Evolutionary conservation across 108 stramenopile genomes (phyloP).

Genomic region (Pseudonitzschia delicatissima): DNA sequence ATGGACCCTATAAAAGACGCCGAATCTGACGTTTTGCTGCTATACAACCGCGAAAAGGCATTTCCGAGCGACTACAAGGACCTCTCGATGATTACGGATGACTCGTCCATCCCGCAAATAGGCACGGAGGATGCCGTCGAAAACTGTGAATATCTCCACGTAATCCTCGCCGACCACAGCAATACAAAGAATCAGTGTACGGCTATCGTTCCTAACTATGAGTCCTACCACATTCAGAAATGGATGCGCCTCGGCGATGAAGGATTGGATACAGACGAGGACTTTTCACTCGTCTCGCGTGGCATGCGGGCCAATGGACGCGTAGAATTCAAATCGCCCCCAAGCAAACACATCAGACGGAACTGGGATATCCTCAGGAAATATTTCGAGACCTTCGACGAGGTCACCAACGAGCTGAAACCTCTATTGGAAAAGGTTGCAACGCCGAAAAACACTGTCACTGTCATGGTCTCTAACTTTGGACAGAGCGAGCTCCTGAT

Average conservation of each 20-base stretch:
- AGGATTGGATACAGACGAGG: conserved; percentile 23
- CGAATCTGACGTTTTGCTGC: conserved; percentile 58
- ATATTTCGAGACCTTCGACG: conserved; percentile 51
- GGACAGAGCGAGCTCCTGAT: conserved; percentile 76
- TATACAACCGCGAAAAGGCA: conserved; percentile 44
- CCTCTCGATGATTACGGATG: neutral
- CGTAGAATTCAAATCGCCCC: conserved; percentile 48
- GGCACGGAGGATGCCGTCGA: conserved; percentile 42
- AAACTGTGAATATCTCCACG: conserved; percentile 68
- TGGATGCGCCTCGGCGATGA: conserved; percentile 45
- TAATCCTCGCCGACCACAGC: conserved; percentile 51
- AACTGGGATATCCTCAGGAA: conserved; percentile 47
- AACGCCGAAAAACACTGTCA: conserved; percentile 50
- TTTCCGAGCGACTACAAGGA: conserved; percentile 36
- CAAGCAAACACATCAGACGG: conserved; percentile 20
- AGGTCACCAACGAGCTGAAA: conserved; percentile 41
- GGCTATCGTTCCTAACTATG: conserved; percentile 74
- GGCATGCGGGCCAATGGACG: conserved; percentile 54
- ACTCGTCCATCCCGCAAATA: neutral
- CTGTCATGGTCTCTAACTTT: conserved; percentile 78
- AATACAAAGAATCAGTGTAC: conserved; percentile 45
- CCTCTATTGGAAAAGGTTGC: conserved; percentile 58
- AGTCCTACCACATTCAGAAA: conserved; percentile 77
- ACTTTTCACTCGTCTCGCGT: conserved; percentile 50
- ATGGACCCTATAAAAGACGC: conserved; percentile 29